A percentile compares a stretch with the other conserved stretches of the same genome.
Conservation (phyloP, 2,329 filamentous ascomycete species). For the Fusarium brevicatenulatum region DNA sequence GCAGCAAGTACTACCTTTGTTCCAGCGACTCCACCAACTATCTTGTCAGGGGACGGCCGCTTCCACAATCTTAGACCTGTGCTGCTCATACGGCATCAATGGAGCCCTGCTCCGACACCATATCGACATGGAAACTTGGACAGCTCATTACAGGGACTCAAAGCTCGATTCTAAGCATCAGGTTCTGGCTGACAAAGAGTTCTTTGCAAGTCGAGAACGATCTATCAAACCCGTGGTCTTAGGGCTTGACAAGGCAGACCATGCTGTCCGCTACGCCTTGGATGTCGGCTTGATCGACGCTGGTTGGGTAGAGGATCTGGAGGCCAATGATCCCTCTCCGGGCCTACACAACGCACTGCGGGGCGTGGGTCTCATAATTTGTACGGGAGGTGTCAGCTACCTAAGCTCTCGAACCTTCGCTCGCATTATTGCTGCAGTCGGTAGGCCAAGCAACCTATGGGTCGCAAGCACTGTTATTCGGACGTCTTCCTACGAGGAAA, state of each 20-base stretch:
- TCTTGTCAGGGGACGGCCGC: fast-evolving
- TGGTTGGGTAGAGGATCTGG: neutral
- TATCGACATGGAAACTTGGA: neutral
- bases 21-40: neutral
- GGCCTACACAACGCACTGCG: fast-evolving
- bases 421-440: neutral
- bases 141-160: neutral
- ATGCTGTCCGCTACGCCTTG: neutral
- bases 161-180: neutral
- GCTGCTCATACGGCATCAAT: neutral
- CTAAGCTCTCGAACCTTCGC: neutral
- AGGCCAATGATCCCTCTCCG: neutral
- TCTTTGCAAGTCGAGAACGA: neutral
- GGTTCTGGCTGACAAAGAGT: neutral
- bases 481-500: neutral
- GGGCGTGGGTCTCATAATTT: neutral
- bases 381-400: neutral
- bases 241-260: neutral
- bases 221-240: neutral
- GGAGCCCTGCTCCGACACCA: neutral
- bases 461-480: neutral
- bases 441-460: neutral
- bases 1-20: neutral
- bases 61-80: neutral
- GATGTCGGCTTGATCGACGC: fast-evolving